Evolutionary conservation across 257 asterid species (phyloP).

Genomic region (Ocimum tenuiflorum): DNA sequence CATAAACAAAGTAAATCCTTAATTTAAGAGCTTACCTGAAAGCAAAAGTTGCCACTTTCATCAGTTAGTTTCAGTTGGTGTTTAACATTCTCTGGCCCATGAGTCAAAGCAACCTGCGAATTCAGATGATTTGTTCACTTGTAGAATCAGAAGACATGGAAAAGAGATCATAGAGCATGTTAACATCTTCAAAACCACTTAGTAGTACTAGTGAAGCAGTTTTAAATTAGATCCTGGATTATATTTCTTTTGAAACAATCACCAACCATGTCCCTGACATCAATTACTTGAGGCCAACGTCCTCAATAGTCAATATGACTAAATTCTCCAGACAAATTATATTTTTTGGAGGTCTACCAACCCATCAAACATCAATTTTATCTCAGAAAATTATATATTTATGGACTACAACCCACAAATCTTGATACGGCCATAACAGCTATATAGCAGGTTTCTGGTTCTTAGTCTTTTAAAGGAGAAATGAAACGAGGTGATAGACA

Average conservation of each 20-base stretch:
- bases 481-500: slow-evolving; percentile 5
- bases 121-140: slow-evolving; percentile 17
- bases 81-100: slow-evolving; percentile 85
- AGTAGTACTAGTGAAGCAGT: background rate
- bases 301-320: slow-evolving; percentile 5
- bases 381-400: background rate
- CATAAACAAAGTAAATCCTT: slow-evolving; percentile 13
- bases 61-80: slow-evolving; percentile 79
- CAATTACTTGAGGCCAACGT: slow-evolving; percentile 7
- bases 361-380: slow-evolving; percentile 4
- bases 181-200: slow-evolving; percentile 6
- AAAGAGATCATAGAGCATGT: background rate
- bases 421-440: background rate
- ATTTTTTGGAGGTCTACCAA: slow-evolving; percentile 1
- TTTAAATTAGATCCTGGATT: background rate
- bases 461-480: slow-evolving; percentile 10
- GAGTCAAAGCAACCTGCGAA: slow-evolving; percentile 86
- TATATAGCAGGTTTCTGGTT: slow-evolving; percentile 5
- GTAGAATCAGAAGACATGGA: background rate
- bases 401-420: background rate
- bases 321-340: background rate
- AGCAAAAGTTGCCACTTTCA: slow-evolving; percentile 73
- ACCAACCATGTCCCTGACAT: slow-evolving; percentile 18
- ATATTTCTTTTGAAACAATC: slow-evolving; percentile 4
- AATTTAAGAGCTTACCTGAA: slow-evolving; percentile 50